Evolutionary conservation across 179 eudicot genomes (phyloP), one percentile per base, ranked within the genome.

Genomic region (Heliamphora pulchella): DNA sequence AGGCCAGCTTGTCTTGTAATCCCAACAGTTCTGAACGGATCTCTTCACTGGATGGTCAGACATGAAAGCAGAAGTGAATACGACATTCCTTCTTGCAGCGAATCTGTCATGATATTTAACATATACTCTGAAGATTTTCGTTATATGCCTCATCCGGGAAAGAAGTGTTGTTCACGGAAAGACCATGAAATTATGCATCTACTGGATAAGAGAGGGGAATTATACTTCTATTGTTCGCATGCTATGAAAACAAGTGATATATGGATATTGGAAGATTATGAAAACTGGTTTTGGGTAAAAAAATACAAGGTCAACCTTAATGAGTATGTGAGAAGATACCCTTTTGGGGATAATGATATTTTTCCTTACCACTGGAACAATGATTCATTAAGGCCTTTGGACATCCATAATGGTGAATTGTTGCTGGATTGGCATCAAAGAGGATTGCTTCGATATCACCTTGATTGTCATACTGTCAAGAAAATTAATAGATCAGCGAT

Each of bases 261-360:
- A 20, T 68, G 72, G 48, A 18, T 68, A 11, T 41, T 43, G 72
- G 72, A 68, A n/a, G 72, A 68, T 68, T 68, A 68, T 43, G 18
- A 43, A 14, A 43, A 43, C n/a, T 14, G 72, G 72, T 9, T 41
- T 41, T 68, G 72, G 72, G 72, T 68, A 44, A 13, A 43, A 5
- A 41, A 13, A 14, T 43, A 68, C 72, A 41, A 13, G 51, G 72
- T 68, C n/a, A 13, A 39, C 18, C 48, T 68, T 43, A 7, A 41
- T 44, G 10, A 8, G 18, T 44, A 10, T 13, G 5, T 10, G 47
- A 31, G 43, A 39, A 46, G 7, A 3, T 68, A 68, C 72, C 18
- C 66, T 31, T 31, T 31, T 31, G 31, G 31, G 31, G 31, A 31
- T 31, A 31, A 31, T 31, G 31, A 7, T 4, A 6, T 62, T 20